Evolutionary conservation across 1,139 yeast species (phyloP).

Genomic region (Suhomyces chickasaworum): DNA sequence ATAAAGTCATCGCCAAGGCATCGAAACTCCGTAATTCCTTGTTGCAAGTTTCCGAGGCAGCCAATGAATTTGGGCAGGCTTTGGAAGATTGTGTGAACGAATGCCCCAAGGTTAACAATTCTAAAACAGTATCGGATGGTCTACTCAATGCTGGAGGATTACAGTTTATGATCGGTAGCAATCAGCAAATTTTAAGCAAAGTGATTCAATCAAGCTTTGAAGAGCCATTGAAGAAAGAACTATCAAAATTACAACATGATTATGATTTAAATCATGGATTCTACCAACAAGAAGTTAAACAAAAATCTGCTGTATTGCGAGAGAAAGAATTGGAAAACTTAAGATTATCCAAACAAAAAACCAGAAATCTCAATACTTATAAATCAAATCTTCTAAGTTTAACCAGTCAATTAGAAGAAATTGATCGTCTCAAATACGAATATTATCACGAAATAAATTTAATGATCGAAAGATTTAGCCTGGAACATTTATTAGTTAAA

Average conservation of each 20-base stretch:
- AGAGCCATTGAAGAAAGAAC: conserved; percentile 51
- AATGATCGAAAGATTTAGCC: conserved; percentile 44
- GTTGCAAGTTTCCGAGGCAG: conserved; percentile 55
- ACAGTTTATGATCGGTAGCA: conserved; percentile 76
- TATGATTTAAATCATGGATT: conserved; percentile 47
- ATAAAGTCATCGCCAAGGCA: conserved; percentile 53
- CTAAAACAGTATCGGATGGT: conserved; percentile 65
- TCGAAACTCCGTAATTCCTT: conserved; percentile 53
- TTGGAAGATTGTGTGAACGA: conserved; percentile 54
- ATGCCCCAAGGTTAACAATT: conserved; percentile 69
- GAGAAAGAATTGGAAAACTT: conserved; percentile 58
- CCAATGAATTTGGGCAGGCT: conserved; percentile 73
- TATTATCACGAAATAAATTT: conserved; percentile 68
- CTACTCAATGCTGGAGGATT: conserved; percentile 74
- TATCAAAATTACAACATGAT: conserved; percentile 42
- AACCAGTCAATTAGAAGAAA: conserved; percentile 75
- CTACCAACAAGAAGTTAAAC: conserved; percentile 56
- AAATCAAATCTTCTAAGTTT: conserved; percentile 65
- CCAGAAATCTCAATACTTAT: conserved; percentile 63
- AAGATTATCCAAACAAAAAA: conserved; percentile 55
- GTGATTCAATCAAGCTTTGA: conserved; percentile 56
- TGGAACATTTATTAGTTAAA: conserved; percentile 51
- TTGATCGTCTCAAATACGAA: conserved; percentile 73
- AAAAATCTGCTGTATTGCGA: conserved; percentile 52
- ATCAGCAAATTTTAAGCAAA: conserved; percentile 68